A percentile compares a stretch with the other conserved stretches of the same genome.
These are phyloP conservation scores for Pythium brassicae DNA, from an alignment of 352 stramenopile genomes.

Conservation along the genomic window DNA sequence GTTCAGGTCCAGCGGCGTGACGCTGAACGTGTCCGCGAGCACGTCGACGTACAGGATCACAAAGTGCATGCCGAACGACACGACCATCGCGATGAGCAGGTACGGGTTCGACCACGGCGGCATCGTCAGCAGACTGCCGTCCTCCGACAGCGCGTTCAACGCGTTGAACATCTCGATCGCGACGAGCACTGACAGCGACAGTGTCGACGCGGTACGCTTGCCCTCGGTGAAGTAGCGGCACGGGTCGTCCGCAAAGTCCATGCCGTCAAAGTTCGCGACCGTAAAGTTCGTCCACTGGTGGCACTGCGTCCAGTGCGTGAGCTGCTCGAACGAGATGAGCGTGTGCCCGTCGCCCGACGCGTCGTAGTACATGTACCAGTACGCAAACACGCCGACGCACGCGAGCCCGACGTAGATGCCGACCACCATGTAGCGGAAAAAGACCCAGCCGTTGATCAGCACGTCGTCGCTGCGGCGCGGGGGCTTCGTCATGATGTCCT, in stretches of 20 bases:
- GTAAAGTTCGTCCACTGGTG: constrained; percentile 89
- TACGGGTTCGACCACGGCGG: constrained; percentile 93
- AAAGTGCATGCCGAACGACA: constrained; percentile 93
- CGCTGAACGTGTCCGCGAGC: constrained; percentile 91
- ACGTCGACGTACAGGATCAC: constrained; percentile 93
- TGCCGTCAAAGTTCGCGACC: constrained; percentile 89
- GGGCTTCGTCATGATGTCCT: constrained; percentile 96
- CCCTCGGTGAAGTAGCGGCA: constrained; percentile 92
- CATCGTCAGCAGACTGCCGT: constrained; percentile 90
- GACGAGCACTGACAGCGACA: constrained; percentile 92
- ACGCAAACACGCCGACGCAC: constrained; percentile 90
- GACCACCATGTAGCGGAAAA: constrained; percentile 97
- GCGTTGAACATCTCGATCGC: constrained; percentile 96
- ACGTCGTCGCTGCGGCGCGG: constrained; percentile 94
- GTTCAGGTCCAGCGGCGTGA: constrained; percentile 88
- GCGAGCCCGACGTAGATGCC: constrained; percentile 93
- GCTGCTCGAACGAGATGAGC: constrained; percentile 86
- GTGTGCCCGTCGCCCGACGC: constrained; percentile 89
- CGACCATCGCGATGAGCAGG: constrained; percentile 90
- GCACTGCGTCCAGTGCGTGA: constrained; percentile 90
- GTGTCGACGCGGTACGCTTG: constrained; percentile 89
- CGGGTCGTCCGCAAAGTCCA: constrained; percentile 87
- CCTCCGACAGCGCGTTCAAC: constrained; percentile 92
- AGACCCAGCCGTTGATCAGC: constrained; percentile 98
- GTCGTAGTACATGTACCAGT: constrained; percentile 93